phyloP scores from a whole-genome alignment of 148 eudicot genomes.

The Rhododendron ovatum region DNA sequence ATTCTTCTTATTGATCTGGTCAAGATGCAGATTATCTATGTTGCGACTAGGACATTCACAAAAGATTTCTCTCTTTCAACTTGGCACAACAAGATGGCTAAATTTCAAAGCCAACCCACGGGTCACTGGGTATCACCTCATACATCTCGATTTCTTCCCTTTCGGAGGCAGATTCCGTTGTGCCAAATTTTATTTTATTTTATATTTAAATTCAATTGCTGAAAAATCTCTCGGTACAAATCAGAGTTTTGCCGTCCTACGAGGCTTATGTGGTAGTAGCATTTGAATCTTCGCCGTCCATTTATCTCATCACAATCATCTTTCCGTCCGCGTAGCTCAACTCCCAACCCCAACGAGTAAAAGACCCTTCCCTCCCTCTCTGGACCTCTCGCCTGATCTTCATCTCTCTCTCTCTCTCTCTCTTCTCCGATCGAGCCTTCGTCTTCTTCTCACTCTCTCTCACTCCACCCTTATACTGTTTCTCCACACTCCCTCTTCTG shows the following conservation, averaged over 20 bases:
- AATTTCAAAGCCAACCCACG: too few species aligned
- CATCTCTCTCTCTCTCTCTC: background rate
- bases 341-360: background rate
- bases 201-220: too few species aligned
- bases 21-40: too few species aligned
- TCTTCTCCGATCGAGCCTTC: background rate
- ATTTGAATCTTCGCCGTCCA: background rate
- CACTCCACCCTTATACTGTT: background rate
- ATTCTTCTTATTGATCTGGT: accelerated
- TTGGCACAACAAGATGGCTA: too few species aligned
- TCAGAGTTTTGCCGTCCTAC: background rate
- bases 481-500: background rate
- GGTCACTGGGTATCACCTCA: too few species aligned
- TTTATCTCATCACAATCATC: background rate
- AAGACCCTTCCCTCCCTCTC: background rate
- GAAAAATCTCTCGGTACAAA: background rate
- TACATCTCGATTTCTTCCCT: too few species aligned
- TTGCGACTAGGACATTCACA: too few species aligned
- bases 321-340: background rate
- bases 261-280: background rate
- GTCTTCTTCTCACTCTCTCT: background rate
- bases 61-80: too few species aligned
- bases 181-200: too few species aligned
- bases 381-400: background rate
- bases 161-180: too few species aligned